Percentiles rank a stretch among this genome's conserved stretches.
phyloP scores from a whole-genome alignment of 2,329 filamentous ascomycete species.

The Furcasterigmium furcatum region DNA sequence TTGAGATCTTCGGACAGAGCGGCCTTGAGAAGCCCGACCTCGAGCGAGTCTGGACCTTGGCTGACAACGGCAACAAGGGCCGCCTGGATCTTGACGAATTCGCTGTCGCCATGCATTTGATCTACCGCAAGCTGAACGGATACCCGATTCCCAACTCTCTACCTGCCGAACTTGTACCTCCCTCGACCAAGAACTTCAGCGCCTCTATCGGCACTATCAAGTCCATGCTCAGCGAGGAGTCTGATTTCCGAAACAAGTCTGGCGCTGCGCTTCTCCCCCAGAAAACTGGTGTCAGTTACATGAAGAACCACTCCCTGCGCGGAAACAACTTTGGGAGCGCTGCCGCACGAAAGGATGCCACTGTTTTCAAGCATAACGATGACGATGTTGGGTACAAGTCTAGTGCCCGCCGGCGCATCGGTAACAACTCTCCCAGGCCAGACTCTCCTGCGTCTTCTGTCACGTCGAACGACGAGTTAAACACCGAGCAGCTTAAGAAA shows the following conservation, averaged over 20 bases:
- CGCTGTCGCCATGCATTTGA: conserved; percentile 97
- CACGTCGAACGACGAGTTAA: conserved; percentile 74
- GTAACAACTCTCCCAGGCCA: conserved; percentile 75
- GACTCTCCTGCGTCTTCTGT: conserved; percentile 66
- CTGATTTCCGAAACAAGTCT: conserved; percentile 82
- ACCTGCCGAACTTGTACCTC: conserved; percentile 88
- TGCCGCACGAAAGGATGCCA: conserved; percentile 81
- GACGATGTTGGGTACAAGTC: conserved; percentile 90
- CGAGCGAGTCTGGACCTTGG: conserved; percentile 90
- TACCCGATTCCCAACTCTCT: conserved; percentile 87
- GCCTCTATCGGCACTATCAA: conserved; percentile 94
- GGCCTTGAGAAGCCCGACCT: conserved; percentile 87
- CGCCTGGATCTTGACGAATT: conserved; percentile 96
- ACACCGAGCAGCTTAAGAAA: conserved; percentile 85
- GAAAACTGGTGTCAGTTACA: conserved; percentile 95
- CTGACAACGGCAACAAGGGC: conserved; percentile 91
- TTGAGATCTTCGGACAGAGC: conserved; percentile 96
- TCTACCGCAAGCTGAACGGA: conserved; percentile 94
- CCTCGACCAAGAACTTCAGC: conserved; percentile 89
- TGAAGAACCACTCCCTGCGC: conserved; percentile 92
- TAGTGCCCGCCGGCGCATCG: conserved; percentile 83
- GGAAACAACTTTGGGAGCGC: conserved; percentile 54
- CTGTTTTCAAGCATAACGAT: conserved; percentile 95
- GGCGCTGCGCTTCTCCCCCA: conserved; percentile 90
- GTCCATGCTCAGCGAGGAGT: conserved; percentile 82